Evolutionary conservation across 768 basidiomycete species (phyloP).

Genomic region (Royoungia palumana): DNA sequence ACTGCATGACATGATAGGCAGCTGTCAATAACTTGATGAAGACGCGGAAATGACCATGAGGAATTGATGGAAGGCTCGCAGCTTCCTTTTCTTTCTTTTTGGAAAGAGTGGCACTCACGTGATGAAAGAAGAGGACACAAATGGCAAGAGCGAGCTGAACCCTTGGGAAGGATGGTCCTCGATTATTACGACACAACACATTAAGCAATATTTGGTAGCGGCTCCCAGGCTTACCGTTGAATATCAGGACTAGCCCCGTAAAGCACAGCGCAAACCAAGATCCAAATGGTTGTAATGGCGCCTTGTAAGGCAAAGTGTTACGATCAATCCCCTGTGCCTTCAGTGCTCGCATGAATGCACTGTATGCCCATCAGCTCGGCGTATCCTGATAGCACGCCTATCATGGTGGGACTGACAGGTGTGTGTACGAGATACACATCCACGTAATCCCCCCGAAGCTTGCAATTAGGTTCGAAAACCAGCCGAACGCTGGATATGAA

Average conservation of each 20-base stretch:
- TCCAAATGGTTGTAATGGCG: conserved; percentile 62
- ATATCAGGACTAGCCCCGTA: conserved; percentile 51
- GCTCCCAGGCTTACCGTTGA: conserved; percentile 42
- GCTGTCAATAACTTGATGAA: conserved; percentile 8
- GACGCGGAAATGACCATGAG: conserved; percentile 28
- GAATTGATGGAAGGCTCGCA: not conserved
- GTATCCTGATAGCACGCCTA: conserved; percentile 4
- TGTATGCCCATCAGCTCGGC: conserved; percentile 4
- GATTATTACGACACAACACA: conserved; percentile 6
- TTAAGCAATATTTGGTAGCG: conserved; percentile 7
- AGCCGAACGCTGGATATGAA: conserved; percentile 19
- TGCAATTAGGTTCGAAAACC: conserved; percentile 30
- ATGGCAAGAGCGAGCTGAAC: conserved; percentile 31
- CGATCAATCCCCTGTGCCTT: conserved; percentile 36
- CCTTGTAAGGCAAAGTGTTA: conserved; percentile 42
- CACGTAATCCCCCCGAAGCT: conserved; percentile 35
- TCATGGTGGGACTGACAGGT: conserved; percentile 20
- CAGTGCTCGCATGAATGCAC: conserved; percentile 21
- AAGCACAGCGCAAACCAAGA: conserved; percentile 56
- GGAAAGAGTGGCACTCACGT: conserved; percentile 41
- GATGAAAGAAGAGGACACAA: conserved; percentile 54
- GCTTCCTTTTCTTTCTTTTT: not conserved
- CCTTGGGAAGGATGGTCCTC: conserved; percentile 11
- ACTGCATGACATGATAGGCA: conserved; percentile 4
- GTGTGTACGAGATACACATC: conserved; percentile 30